Evolutionary conservation across 1,284 basidiomycete species (phyloP), one percentile per base, ranked within the genome.

Genomic region (Takashimella tepidaria): DNA sequence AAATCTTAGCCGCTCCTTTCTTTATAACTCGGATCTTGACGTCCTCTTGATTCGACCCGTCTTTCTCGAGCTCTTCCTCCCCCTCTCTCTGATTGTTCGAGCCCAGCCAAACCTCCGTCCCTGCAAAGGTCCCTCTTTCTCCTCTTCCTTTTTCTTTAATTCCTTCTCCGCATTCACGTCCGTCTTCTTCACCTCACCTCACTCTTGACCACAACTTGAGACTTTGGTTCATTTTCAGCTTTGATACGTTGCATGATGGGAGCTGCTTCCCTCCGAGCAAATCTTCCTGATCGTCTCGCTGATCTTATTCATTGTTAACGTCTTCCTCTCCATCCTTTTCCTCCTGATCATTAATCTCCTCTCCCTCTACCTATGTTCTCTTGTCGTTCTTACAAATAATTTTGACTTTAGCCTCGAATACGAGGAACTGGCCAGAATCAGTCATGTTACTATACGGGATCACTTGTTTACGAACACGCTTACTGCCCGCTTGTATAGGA

Each of bases 351-450:
- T 48, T 37, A 11, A 50, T 67, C 13, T 37, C 31, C 31, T 37
- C 31, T 37, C 31, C 31, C 31, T 37, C 31, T 16, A n/a, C 31
- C 31, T 37, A 8, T 37, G 10, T 37, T 16, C 31, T 37, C 31
- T 37, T 37, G 10, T 16, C 61, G 58, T 44, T 80, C 74, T 47
- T 70, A 61, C 20, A 87, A 84, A 65, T 88, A 52, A 47, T 49
- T 19, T 19, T 19, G 27, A 19, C 44, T 13, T 45, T 24, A 25
- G 44, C 11, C 5, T 21, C 22, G 2, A 25, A 23, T n/a, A 23
- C 44, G 12, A 13, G n/a, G 3, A 45, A 23, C 10, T 21, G 10
- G 44, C 51, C 53, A 4, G 41, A 47, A 16, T n/a, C 27, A 2
- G 47, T 45, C 31, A 22, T 21, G 45, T 55, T 50, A 23, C 49